These are phyloP conservation scores for Botrytis aclada DNA, from an alignment of 2,329 filamentous ascomycete species.

Conservation along the genomic window DNA sequence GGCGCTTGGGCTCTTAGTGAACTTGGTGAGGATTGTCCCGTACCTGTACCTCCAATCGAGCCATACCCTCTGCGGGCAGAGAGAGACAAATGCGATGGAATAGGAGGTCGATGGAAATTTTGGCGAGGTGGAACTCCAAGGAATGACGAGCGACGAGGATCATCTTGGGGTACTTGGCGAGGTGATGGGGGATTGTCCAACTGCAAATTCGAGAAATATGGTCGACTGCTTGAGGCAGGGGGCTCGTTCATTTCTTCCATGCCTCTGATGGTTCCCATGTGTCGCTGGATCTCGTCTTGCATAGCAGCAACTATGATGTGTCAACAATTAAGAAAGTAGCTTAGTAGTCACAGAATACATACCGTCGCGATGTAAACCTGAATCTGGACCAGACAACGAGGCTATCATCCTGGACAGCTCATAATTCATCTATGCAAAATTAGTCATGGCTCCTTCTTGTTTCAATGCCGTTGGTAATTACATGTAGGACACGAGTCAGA, in stretches of 20 bases:
- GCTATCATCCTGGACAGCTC: conserved; percentile 76
- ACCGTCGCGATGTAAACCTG: conserved; percentile 79
- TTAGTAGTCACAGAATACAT: conserved; percentile 40
- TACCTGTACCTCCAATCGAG: conserved; percentile 71
- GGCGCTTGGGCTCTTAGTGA: conserved; percentile 67
- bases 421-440: conserved; percentile 68
- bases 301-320: conserved; percentile 49
- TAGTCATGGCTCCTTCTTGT: conserved; percentile 24
- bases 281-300: conserved; percentile 59
- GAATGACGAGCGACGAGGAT: conserved; percentile 70
- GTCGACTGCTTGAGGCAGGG: conserved; percentile 60
- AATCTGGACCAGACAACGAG: conserved; percentile 70
- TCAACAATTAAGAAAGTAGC: conserved; percentile 31
- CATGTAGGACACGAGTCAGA: conserved; percentile 68
- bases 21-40: conserved; percentile 67
- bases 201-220: conserved; percentile 59
- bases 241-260: conserved; percentile 66
- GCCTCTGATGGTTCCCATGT: conserved; percentile 54
- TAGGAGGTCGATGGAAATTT: conserved; percentile 70
- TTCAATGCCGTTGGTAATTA: conserved; percentile 37
- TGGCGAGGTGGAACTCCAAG: conserved; percentile 48
- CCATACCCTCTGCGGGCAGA: conserved; percentile 72
- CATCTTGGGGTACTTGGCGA: conserved; percentile 81
- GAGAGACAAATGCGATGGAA: conserved; percentile 77
- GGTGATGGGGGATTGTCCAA: conserved; percentile 80